phyloP scores from a whole-genome alignment of 352 stramenopile species.

The Pythium plurisporium region DNA sequence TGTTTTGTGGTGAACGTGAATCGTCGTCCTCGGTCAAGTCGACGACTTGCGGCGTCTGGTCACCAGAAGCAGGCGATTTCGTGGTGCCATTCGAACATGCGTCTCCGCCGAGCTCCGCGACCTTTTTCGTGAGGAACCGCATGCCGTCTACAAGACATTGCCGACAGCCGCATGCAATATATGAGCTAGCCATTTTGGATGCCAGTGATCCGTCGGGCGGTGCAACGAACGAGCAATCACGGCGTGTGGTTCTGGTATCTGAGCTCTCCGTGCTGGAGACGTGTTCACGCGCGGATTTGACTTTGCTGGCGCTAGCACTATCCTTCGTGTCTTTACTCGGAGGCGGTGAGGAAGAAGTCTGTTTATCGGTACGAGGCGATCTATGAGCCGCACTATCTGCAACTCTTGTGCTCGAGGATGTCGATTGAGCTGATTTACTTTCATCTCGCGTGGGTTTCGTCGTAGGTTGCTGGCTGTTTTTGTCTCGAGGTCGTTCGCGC shows the following conservation, averaged over 20 bases:
- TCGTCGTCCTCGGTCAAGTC: conserved; percentile 11
- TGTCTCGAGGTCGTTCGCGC: background rate
- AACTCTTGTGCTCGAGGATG: background rate
- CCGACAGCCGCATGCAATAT: conserved; percentile 12
- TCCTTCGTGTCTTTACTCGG: no score
- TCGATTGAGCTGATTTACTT: no score
- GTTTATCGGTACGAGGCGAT: no score
- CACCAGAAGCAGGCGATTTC: background rate
- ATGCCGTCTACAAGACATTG: conserved; percentile 6
- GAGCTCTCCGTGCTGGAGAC: background rate
- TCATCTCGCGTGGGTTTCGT: background rate
- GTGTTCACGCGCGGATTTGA: no score
- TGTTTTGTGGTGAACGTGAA: background rate
- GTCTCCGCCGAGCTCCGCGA: background rate
- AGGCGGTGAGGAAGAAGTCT: no score
- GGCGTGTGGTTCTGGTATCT: background rate
- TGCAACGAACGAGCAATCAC: background rate
- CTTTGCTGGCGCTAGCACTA: no score
- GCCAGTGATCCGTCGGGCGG: background rate
- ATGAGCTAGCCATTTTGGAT: background rate
- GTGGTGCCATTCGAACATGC: background rate
- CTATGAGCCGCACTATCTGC: background rate
- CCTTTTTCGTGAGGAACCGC: conserved; percentile 1
- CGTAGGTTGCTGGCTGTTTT: background rate
- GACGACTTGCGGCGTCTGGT: background rate